Conservation (phyloP, 1,139 yeast species). For the Debaryomyces sp. region DNA sequence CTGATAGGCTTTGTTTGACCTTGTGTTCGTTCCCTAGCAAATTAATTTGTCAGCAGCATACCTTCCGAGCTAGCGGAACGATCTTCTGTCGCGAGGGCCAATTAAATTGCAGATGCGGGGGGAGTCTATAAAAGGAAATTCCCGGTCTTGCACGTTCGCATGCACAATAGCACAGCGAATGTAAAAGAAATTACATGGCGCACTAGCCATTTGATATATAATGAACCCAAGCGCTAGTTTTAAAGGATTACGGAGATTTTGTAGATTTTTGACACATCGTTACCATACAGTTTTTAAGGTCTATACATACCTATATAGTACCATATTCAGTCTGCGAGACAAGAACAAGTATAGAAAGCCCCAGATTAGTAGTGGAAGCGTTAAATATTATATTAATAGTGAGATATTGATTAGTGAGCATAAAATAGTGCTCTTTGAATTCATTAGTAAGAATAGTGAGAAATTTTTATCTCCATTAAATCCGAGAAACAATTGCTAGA, state of each 20-base stretch:
- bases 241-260: neutral
- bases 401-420: neutral
- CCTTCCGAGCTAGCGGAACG: slow-evolving; percentile 1
- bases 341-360: neutral
- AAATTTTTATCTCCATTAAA: neutral
- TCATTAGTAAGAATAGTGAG: neutral
- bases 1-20: neutral
- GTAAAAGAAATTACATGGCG: neutral
- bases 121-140: neutral
- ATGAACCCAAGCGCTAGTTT: neutral
- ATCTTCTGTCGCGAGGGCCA: neutral
- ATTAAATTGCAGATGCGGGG: slow-evolving; percentile 6
- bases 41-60: slow-evolving; percentile 4
- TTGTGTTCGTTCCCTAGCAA: neutral
- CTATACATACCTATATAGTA: neutral
- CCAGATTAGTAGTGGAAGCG: neutral
- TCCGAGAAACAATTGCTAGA: neutral
- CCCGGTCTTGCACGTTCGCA: slow-evolving; percentile 1
- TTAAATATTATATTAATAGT: neutral
- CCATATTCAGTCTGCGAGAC: neutral
- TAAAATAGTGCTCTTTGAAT: neutral
- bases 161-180: slow-evolving; percentile 2
- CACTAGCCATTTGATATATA: neutral
- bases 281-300: neutral
- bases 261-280: neutral